Base-by-base conservation (phyloP, 495 filamentous ascomycete species). In the Tuber microsphaerosporum region DNA sequence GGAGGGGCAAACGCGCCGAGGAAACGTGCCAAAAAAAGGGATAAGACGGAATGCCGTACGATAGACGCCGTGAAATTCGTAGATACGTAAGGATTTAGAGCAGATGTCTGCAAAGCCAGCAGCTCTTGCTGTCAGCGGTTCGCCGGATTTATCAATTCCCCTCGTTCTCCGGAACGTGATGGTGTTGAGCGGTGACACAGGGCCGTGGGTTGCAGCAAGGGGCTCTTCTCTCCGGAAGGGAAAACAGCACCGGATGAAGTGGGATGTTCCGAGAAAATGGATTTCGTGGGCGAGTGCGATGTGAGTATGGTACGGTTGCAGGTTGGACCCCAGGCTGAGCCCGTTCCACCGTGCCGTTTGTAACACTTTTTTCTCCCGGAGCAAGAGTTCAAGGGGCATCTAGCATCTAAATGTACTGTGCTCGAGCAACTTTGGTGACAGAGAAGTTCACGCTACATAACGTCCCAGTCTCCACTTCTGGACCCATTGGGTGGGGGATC, bases 91-190 rank as follows among this genome's bases (percentile, higher is more conserved):
- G 56, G 56, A 26, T 34, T 34, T 34, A 14, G 14, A 65, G 56
- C 56, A 31, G 17, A 65, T 65, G 56, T 34, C 56, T 65, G 26
- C 56, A 31, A 65, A 26, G 56, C 77, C 43, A 68, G 46, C 45
- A 71, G 70, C 39, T 75, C 72, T 72, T 73, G 34, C 70, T 22
- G 72, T 73, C 76, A 79, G 76, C 70, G 70, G 70, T 73, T 71
- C 51, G 51, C 73, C 43, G 61, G 72, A 68, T 73, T 79, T 79
- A 79, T 76, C 26, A 17, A 71, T 71, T 75, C 73, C 70, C 70
- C 71, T 71, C 74, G 61, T 72, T 41, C 74, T 72, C 61, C 37
- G 19, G 43, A 79, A 68, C 70, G 56, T 65, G 46, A 65, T 73
- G 26, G 20, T 44, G 51, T 51, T 26, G 42, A 61, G 45, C 45